A percentile compares a stretch with the other conserved stretches of the same genome.
Evolutionary conservation across 768 basidiomycete genomes (phyloP).

Genomic region (Mycena latifolia): DNA sequence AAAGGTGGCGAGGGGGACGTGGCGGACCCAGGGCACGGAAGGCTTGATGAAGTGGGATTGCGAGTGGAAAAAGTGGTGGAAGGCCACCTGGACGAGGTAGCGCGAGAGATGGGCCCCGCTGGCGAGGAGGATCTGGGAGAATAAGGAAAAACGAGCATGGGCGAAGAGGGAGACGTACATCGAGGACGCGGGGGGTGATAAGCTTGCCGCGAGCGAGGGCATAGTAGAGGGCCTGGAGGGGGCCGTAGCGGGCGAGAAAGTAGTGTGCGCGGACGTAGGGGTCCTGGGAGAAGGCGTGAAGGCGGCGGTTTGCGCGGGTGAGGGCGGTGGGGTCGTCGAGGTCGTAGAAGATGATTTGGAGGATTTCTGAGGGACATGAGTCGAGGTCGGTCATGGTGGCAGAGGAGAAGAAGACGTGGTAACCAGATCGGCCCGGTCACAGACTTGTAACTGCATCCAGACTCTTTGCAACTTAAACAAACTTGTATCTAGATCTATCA

Average conservation of each 20-base stretch:
- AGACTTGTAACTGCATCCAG: too few relatives aligned
- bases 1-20: conserved; percentile 70
- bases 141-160: conserved; percentile 30
- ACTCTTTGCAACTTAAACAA: too few relatives aligned
- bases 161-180: conserved; percentile 62
- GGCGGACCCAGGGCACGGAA: conserved; percentile 69
- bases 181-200: conserved; percentile 72
- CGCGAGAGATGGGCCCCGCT: conserved; percentile 85
- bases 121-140: conserved; percentile 71
- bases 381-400: too few relatives aligned
- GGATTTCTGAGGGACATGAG: conserved; percentile 58
- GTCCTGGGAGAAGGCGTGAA: conserved; percentile 74
- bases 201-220: conserved; percentile 81
- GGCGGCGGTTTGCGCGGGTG: conserved; percentile 68
- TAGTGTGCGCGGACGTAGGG: conserved; percentile 84
- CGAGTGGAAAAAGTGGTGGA: conserved; percentile 84
- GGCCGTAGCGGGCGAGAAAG: conserved; percentile 81
- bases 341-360: conserved; percentile 81
- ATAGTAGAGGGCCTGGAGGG: conserved; percentile 77
- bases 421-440: neutral
- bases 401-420: conserved; percentile 3
- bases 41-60: conserved; percentile 82
- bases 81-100: conserved; percentile 82
- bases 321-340: conserved; percentile 74
- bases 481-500: too few relatives aligned